A percentile compares a stretch with the other conserved stretches of the same genome.
Conservation (phyloP, 208 protist species). For the Trypanosomatidae sp. region DNA sequence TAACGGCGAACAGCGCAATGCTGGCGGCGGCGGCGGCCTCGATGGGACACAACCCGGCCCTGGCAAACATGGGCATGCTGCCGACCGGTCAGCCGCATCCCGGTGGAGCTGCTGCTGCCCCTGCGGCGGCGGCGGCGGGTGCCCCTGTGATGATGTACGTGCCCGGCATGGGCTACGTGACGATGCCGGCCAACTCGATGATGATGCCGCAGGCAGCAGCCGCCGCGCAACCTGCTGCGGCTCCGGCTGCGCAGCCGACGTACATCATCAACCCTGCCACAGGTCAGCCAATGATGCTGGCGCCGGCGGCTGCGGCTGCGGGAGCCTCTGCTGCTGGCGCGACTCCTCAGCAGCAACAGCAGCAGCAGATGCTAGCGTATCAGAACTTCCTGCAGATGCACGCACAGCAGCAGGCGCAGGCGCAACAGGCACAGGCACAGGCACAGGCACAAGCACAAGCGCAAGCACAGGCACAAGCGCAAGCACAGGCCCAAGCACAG, state of each 20-base stretch:
- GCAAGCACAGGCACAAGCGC: too few species aligned
- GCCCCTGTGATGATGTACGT: constrained; percentile 26
- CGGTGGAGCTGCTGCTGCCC: not conserved
- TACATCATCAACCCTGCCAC: constrained; percentile 34
- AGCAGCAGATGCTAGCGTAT: constrained; percentile 20
- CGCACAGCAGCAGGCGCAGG: constrained; percentile 21
- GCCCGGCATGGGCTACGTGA: constrained; percentile 28
- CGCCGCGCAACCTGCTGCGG: not conserved
- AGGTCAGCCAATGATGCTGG: constrained; percentile 25
- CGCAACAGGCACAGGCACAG: too few species aligned
- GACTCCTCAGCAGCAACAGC: constrained; percentile 22
- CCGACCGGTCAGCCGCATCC: constrained; percentile 1
- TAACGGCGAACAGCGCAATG: constrained; percentile 18
- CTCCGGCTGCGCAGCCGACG: constrained; percentile 9
- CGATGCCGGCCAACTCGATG: constrained; percentile 8
- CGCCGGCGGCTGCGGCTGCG: not conserved
- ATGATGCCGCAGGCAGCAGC: too few species aligned
- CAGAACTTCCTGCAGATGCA: constrained; percentile 15
- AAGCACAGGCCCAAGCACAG: too few species aligned
- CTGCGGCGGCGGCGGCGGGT: not conserved
- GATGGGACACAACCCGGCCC: constrained; percentile 11
- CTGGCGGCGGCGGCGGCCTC: too few species aligned
- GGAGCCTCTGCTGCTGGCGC: constrained; percentile 1
- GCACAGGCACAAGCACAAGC: too few species aligned
- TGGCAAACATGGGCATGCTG: constrained; percentile 22